A percentile compares a stretch with the other conserved stretches of the same genome.
These are phyloP conservation scores for Penicillium sp. DNA, from an alignment of 2,329 filamentous ascomycete species.

Conservation along the genomic window DNA sequence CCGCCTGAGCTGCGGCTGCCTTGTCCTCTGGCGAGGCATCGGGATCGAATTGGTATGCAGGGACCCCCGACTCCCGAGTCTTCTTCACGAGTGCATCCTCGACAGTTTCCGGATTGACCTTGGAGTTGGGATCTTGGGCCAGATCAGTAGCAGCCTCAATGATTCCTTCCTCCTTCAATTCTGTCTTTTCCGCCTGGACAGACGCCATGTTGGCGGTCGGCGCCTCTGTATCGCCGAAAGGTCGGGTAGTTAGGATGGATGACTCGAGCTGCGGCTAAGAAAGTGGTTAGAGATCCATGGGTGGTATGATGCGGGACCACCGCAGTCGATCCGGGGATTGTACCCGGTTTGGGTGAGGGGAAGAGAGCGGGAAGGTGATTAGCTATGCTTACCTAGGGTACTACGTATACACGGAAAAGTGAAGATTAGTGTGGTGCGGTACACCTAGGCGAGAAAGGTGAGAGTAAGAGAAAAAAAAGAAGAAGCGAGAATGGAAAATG, in stretches of 20 bases:
- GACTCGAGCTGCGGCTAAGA: neutral
- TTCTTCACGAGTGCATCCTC: constrained; percentile 74
- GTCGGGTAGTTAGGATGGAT: neutral
- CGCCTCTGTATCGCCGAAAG: neutral
- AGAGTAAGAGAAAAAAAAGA: neutral
- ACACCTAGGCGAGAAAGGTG: neutral
- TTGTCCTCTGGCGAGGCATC: constrained; percentile 83
- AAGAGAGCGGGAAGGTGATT: neutral
- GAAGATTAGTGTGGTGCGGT: neutral
- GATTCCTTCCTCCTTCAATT: constrained; percentile 80
- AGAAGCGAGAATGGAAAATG: neutral
- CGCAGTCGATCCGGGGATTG: constrained; percentile 4
- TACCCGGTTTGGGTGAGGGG: neutral
- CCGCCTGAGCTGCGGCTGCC: constrained; percentile 72
- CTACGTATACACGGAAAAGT: neutral
- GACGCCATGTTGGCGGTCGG: constrained; percentile 31
- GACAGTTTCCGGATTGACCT: constrained; percentile 68
- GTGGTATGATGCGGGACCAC: constrained; percentile 3
- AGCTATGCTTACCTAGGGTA: neutral
- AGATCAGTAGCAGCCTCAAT: constrained; percentile 67
- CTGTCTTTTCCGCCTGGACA: constrained; percentile 44
- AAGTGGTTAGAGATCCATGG: constrained; percentile 6
- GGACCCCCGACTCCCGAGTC: constrained; percentile 73
- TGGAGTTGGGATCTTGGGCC: constrained; percentile 61
- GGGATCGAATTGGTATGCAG: constrained; percentile 84